Conservation (phyloP, 2,329 filamentous ascomycete genomes). For the Fusarium subtropicale region DNA sequence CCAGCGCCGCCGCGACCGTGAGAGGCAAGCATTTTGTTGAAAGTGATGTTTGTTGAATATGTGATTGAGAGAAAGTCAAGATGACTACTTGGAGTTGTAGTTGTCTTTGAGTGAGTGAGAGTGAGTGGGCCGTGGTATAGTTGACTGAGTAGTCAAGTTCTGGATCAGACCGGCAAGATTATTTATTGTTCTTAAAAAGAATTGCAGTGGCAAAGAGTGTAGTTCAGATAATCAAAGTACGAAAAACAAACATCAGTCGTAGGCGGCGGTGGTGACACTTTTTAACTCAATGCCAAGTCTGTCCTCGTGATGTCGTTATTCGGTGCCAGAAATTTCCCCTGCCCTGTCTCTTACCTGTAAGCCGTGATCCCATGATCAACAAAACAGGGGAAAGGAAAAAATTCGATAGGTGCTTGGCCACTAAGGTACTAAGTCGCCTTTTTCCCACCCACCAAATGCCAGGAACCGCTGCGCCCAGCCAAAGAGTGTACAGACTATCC, state of each 20-base stretch:
- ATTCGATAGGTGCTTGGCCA: slow-evolving; percentile 15
- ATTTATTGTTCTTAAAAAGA: neutral
- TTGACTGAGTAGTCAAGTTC: neutral
- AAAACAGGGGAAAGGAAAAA: slow-evolving; percentile 32
- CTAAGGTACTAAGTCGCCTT: slow-evolving; percentile 23
- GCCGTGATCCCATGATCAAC: slow-evolving; percentile 41
- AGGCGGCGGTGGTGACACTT: slow-evolving; percentile 23
- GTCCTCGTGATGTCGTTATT: slow-evolving; percentile 38
- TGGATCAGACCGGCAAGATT: neutral
- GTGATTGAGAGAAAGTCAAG: neutral
- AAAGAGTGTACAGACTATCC: slow-evolving; percentile 8
- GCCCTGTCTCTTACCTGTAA: slow-evolving; percentile 6
- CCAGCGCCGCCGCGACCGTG: slow-evolving; percentile 84
- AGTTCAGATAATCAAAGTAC: neutral
- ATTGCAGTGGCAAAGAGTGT: slow-evolving; percentile 1
- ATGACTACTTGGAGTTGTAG: neutral
- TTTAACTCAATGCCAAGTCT: slow-evolving; percentile 40
- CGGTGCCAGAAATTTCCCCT: slow-evolving; percentile 28
- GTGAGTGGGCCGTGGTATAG: neutral
- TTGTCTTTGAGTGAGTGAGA: slow-evolving; percentile 3
- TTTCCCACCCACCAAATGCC: slow-evolving; percentile 13
- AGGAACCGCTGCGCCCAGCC: slow-evolving; percentile 12
- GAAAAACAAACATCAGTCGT: neutral
- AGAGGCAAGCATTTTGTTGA: slow-evolving; percentile 63
- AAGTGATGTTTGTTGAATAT: neutral